Conservation (phyloP, 1,139 yeast genomes). For the Suzukiozyma palmioleophila region DNA sequence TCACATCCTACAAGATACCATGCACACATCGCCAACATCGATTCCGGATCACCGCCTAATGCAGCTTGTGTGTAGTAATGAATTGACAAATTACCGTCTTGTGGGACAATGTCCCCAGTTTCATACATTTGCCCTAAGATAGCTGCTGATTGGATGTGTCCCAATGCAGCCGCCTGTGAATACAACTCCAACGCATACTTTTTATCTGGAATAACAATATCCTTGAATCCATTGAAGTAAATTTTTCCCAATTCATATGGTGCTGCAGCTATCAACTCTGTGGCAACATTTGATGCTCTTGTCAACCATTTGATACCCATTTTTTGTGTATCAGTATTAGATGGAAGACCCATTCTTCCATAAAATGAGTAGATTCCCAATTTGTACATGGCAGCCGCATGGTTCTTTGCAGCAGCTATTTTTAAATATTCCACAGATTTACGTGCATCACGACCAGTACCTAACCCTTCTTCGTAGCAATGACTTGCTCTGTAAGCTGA, state of each 20-base stretch:
- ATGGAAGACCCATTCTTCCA: slow-evolving; percentile 76
- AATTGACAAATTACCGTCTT: slow-evolving; percentile 79
- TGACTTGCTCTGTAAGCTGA: slow-evolving; percentile 88
- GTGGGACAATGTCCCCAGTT: slow-evolving; percentile 73
- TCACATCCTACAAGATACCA: slow-evolving; percentile 94
- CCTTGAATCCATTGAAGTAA: slow-evolving; percentile 78
- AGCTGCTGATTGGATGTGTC: slow-evolving; percentile 77
- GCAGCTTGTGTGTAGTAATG: slow-evolving; percentile 95
- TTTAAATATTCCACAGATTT: slow-evolving; percentile 80
- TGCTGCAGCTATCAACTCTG: slow-evolving; percentile 82
- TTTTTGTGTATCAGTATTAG: slow-evolving; percentile 65
- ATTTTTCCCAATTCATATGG: slow-evolving; percentile 90
- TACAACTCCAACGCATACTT: slow-evolving; percentile 84
- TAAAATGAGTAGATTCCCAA: slow-evolving; percentile 83
- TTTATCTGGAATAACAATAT: slow-evolving; percentile 78
- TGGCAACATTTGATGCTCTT: slow-evolving; percentile 81
- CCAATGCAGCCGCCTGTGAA: slow-evolving; percentile 85
- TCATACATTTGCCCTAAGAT: slow-evolving; percentile 83
- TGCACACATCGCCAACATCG: slow-evolving; percentile 93
- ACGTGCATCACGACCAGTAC: slow-evolving; percentile 84
- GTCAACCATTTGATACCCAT: slow-evolving; percentile 92
- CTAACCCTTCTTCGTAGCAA: slow-evolving; percentile 91
- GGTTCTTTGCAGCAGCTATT: slow-evolving; percentile 87
- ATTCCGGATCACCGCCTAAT: slow-evolving; percentile 76
- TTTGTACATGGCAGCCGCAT: slow-evolving; percentile 93